Percentiles rank a stretch among this genome's conserved stretches.
Conservation (phyloP, 1,284 basidiomycete species). For the Taiwanofungus camphoratus region DNA sequence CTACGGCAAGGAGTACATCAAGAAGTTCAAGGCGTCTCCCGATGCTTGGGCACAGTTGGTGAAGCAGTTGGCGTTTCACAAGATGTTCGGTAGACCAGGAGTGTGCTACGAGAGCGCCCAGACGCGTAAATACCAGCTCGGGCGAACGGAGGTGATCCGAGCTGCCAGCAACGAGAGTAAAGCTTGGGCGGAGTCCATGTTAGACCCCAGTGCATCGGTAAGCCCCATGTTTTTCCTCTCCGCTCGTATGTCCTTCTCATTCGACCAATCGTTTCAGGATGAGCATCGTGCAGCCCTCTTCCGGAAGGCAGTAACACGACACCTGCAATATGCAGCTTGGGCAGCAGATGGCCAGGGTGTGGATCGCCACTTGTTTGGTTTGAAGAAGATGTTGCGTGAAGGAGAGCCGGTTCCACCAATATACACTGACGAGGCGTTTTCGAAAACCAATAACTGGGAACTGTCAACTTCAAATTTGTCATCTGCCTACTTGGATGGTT, state of each 20-base stretch:
- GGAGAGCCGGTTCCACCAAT: slow-evolving; percentile 77
- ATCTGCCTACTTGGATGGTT: slow-evolving; percentile 82
- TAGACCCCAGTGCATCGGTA: slow-evolving; percentile 52
- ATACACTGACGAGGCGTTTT: slow-evolving; percentile 76
- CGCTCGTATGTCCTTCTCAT: slow-evolving; percentile 17
- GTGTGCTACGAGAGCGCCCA: slow-evolving; percentile 94
- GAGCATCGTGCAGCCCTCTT: slow-evolving; percentile 65
- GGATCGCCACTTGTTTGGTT: slow-evolving; percentile 91
- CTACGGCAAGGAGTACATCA: slow-evolving; percentile 89
- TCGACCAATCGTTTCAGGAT: slow-evolving; percentile 36
- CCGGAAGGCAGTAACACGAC: slow-evolving; percentile 73
- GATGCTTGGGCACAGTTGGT: slow-evolving; percentile 95
- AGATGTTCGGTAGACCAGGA: slow-evolving; percentile 74
- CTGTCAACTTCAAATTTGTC: slow-evolving; percentile 88
- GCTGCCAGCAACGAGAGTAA: slow-evolving; percentile 80
- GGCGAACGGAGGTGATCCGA: slow-evolving; percentile 94
- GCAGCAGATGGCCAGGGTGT: slow-evolving; percentile 94
- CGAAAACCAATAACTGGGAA: slow-evolving; percentile 82
- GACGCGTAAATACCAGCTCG: slow-evolving; percentile 88
- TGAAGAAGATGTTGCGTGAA: slow-evolving; percentile 78
- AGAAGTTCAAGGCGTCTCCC: slow-evolving; percentile 84
- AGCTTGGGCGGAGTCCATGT: slow-evolving; percentile 87
- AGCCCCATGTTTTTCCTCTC: slow-evolving; percentile 20
- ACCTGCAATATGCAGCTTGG: slow-evolving; percentile 85
- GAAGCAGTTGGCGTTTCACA: slow-evolving; percentile 94